Conservation (phyloP, 768 basidiomycete genomes). For the Hemileccinum rubropunctum region DNA sequence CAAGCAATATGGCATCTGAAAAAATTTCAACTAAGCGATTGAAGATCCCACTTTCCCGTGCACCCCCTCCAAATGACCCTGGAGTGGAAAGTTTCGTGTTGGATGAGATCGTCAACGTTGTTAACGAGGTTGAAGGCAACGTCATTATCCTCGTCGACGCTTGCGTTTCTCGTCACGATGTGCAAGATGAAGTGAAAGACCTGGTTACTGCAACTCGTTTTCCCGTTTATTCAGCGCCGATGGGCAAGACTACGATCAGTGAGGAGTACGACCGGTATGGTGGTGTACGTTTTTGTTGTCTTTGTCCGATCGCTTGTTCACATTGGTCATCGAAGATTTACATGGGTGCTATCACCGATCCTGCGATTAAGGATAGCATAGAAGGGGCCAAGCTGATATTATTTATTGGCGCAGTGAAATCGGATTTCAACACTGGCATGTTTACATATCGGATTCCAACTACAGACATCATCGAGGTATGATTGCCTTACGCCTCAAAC, state of each 20-base stretch:
- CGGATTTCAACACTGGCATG: conserved; percentile 88
- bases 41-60: conserved; percentile 51
- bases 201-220: conserved; percentile 64
- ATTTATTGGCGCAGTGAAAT: conserved; percentile 65
- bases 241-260: conserved; percentile 78
- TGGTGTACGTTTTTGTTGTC: conserved; percentile 52
- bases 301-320: neutral
- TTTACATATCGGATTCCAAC: conserved; percentile 74
- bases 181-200: conserved; percentile 57
- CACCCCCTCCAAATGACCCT: conserved; percentile 51
- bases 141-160: conserved; percentile 80
- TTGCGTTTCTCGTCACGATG: conserved; percentile 72
- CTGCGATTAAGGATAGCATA: conserved; percentile 65
- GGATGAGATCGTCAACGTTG: conserved; percentile 63
- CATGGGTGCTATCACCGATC: conserved; percentile 66
- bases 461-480: conserved; percentile 60
- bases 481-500: neutral
- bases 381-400: conserved; percentile 75
- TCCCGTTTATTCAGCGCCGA: conserved; percentile 72
- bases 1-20: conserved; percentile 73
- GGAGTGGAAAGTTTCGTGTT: conserved; percentile 67
- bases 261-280: conserved; percentile 75
- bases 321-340: conserved; percentile 52
- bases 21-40: conserved; percentile 67
- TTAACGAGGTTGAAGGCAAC: conserved; percentile 57